phyloP scores from a whole-genome alignment of 1,284 basidiomycete species.

The Flammula alnicola region DNA sequence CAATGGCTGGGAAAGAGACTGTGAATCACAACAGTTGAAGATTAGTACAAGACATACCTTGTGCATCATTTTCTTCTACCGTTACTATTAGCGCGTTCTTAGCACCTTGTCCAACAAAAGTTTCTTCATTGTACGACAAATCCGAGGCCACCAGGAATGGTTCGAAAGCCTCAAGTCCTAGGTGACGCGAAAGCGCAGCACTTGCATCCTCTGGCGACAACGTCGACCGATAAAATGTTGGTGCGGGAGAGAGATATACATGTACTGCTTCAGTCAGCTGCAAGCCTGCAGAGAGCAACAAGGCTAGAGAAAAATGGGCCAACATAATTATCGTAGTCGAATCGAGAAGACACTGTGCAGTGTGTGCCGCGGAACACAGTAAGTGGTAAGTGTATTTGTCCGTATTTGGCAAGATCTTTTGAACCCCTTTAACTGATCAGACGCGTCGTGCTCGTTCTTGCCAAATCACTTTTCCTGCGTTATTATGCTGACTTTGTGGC shows the following conservation, averaged over 20 bases:
- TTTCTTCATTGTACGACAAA: conserved; percentile 38
- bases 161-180: conserved; percentile 72
- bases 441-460: conserved; percentile 8
- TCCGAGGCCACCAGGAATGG: conserved; percentile 43
- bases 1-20: conserved; percentile 42
- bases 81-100: conserved; percentile 58
- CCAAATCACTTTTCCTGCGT: conserved; percentile 16
- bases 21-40: conserved; percentile 16
- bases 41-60: conserved; percentile 46
- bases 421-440: conserved; percentile 6
- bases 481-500: conserved; percentile 32
- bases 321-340: conserved; percentile 29
- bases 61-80: conserved; percentile 58
- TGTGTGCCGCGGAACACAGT: conserved; percentile 2
- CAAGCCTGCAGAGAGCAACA: conserved; percentile 35
- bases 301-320: conserved; percentile 25
- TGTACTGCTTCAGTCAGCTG: conserved; percentile 45
- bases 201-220: conserved; percentile 60
- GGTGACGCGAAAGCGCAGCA: conserved; percentile 64
- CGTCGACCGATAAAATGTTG: conserved; percentile 36
- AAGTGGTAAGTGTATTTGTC: conserved; percentile 25
- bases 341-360: no score
- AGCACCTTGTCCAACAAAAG: conserved; percentile 61
- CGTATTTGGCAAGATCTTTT: conserved; percentile 27
- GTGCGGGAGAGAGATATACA: conserved; percentile 61